Base-by-base conservation (phyloP, 768 basidiomycete species). In the Agaricus blazei region DNA sequence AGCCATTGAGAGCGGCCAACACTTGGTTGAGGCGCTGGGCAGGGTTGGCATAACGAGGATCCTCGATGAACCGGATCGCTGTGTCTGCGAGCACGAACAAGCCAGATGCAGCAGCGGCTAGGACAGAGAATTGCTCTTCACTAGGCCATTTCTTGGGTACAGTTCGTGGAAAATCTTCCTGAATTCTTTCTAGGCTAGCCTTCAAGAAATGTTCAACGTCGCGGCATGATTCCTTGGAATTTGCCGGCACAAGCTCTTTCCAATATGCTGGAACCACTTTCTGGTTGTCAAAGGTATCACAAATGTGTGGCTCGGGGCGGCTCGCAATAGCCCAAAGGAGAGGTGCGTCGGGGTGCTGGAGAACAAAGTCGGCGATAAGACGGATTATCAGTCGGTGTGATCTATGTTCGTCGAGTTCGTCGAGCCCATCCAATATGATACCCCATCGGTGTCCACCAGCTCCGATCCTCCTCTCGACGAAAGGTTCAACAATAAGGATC, bases 251-350 rank as follows among this genome's bases (percentile, higher is more conserved):
- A 9, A 2, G 11, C 34, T 52, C 19, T 42, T 34, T 29, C 27
- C 34, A 4, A 24, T 43, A 24, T 1, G 40, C 36, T 19, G 29
- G n/a, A 19, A 6, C 3, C 8, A 31, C 4, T 0, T n/a, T 2
- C 8, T 29, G 19, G 2, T 34, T 19, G 0, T 34, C 12, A 29
- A 52, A 44, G 0, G 12, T 44, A 12, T 23, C 27, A 3, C 9
- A 29, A 19, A 52, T 34, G 14, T 52, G 41, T 7, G 41, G 51
- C 24, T 52, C 51, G 1, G 41, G 42, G 11, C 51, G 34, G 1
- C 43, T 52, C 29, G 51, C 41, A 28, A 52, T 44, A 6, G 31
- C 31, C 51, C 51, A 52, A 28, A 45, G 1, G n/a, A 52, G 42
- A 0, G 51, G 51, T 0, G 24, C 51, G 0, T 31, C 1, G 2